Evolutionary conservation across 108 stramenopile genomes (phyloP).

Genomic region (Asterionellopsis glacialis): DNA sequence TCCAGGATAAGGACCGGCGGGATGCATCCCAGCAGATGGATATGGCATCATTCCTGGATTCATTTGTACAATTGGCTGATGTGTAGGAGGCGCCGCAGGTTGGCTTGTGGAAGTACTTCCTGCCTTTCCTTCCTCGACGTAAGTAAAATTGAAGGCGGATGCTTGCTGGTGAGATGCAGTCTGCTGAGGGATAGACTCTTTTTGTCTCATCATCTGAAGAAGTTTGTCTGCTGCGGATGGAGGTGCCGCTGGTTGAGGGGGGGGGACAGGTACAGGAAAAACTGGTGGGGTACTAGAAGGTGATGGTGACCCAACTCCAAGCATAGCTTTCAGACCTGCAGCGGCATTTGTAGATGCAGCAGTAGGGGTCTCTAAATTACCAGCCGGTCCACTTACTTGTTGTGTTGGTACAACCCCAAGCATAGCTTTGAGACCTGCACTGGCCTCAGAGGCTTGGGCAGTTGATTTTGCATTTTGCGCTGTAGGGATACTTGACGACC

Average conservation of each 20-base stretch:
- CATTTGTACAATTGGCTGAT: too few species aligned
- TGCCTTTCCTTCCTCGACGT: slow-evolving; percentile 72
- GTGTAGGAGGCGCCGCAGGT: too few species aligned
- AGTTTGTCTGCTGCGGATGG: slow-evolving; percentile 64
- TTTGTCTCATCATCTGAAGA: slow-evolving; percentile 45
- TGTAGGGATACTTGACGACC: slow-evolving; percentile 1
- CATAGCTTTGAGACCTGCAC: slow-evolving; percentile 21
- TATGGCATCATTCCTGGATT: too few species aligned
- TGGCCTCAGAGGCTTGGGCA: slow-evolving; percentile 2
- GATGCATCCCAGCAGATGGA: too few species aligned
- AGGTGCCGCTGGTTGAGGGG: slow-evolving; percentile 10
- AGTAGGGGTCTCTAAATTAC: not conserved
- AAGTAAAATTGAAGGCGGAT: slow-evolving; percentile 75
- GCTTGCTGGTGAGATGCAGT: slow-evolving; percentile 8
- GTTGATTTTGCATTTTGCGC: slow-evolving; percentile 4
- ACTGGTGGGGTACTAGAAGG: not conserved
- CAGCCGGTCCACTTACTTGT: not conserved
- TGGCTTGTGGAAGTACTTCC: not conserved
- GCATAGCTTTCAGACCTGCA: slow-evolving; percentile 18
- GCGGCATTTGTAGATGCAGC: slow-evolving; percentile 1
- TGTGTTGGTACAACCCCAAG: slow-evolving; percentile 8
- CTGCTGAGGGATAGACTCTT: slow-evolving; percentile 11
- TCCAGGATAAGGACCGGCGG: too few species aligned
- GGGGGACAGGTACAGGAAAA: not conserved
- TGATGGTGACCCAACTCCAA: slow-evolving; percentile 7